Percentiles rank a stretch among this genome's conserved stretches.
These are phyloP conservation scores for Aspergillus tubingensis DNA, from an alignment of 2,329 filamentous ascomycete species.

Conservation along the genomic window DNA sequence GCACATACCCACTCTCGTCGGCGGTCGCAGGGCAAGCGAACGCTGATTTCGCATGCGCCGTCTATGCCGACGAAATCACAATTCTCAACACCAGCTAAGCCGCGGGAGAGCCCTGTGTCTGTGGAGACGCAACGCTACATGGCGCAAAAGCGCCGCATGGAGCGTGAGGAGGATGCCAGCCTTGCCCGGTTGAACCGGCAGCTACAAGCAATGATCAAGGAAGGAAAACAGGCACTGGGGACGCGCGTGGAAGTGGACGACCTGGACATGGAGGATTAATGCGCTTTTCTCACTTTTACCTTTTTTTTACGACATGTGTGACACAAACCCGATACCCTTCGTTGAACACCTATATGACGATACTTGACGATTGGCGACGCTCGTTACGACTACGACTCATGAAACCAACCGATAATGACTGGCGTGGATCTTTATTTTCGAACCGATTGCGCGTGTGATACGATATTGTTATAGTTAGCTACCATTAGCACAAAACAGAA, in stretches of 20 bases:
- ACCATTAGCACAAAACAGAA: neutral
- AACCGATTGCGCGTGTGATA: neutral
- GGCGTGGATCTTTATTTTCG: neutral
- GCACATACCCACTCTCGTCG: constrained; percentile 17
- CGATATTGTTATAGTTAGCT: constrained; percentile 4
- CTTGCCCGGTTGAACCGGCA: constrained; percentile 78
- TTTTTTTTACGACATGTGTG: neutral
- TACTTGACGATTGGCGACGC: constrained; percentile 1
- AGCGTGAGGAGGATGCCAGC: constrained; percentile 75
- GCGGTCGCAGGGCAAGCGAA: constrained; percentile 27
- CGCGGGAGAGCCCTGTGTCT: constrained; percentile 34
- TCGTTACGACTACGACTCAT: neutral
- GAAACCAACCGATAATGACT: neutral
- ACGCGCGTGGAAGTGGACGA: constrained; percentile 67
- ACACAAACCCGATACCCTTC: constrained; percentile 1
- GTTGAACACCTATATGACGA: neutral
- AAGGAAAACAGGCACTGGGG: constrained; percentile 83
- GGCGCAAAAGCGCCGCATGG: constrained; percentile 69
- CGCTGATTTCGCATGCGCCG: constrained; percentile 20
- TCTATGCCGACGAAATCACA: constrained; percentile 27
- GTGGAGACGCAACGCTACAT: constrained; percentile 72
- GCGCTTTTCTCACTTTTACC: constrained; percentile 1
- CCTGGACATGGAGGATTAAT: constrained; percentile 40
- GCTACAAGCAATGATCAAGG: constrained; percentile 81
- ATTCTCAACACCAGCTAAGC: constrained; percentile 32